Evolutionary conservation across 768 basidiomycete genomes (phyloP).

Genomic region (Basidioascus undulatus): DNA sequence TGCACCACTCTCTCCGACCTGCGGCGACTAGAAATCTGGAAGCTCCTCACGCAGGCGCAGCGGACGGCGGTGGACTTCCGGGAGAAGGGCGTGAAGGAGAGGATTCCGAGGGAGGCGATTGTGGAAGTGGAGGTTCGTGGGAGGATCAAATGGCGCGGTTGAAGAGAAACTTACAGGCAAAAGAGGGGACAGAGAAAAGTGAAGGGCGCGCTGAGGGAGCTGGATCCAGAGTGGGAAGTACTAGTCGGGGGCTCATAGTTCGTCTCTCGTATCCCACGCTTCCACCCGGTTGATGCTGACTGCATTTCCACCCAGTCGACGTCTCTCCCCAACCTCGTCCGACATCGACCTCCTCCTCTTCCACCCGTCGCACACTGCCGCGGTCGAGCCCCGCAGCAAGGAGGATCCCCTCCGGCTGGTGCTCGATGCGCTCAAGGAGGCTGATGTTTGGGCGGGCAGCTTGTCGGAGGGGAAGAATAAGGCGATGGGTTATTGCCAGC

Average conservation of each 20-base stretch:
- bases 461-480: too few relatives aligned
- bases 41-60: too few relatives aligned
- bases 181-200: slow-evolving; percentile 23
- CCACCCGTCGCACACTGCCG: slow-evolving; percentile 25
- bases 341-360: slow-evolving; percentile 25
- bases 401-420: too few relatives aligned
- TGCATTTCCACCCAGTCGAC: slow-evolving; percentile 28
- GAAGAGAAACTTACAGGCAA: slow-evolving; percentile 19
- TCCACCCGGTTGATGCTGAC: neutral
- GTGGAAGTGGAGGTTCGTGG: slow-evolving; percentile 19
- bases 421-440: too few relatives aligned
- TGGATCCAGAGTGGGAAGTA: slow-evolving; percentile 28
- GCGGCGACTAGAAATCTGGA: slow-evolving; percentile 24
- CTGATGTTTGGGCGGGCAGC: too few relatives aligned
- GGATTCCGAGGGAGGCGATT: slow-evolving; percentile 22
- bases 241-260: slow-evolving; percentile 35
- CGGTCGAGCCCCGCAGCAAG: too few relatives aligned
- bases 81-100: slow-evolving; percentile 22
- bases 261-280: slow-evolving; percentile 12
- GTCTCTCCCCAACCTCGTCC: slow-evolving; percentile 20
- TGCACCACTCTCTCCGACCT: slow-evolving; percentile 5
- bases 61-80: slow-evolving; percentile 27
- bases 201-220: slow-evolving; percentile 16
- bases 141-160: slow-evolving; percentile 24
- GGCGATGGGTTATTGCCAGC: too few relatives aligned